Evolutionary conservation across 1,284 basidiomycete species (phyloP).

Genomic region (Boletus holoroseus): DNA sequence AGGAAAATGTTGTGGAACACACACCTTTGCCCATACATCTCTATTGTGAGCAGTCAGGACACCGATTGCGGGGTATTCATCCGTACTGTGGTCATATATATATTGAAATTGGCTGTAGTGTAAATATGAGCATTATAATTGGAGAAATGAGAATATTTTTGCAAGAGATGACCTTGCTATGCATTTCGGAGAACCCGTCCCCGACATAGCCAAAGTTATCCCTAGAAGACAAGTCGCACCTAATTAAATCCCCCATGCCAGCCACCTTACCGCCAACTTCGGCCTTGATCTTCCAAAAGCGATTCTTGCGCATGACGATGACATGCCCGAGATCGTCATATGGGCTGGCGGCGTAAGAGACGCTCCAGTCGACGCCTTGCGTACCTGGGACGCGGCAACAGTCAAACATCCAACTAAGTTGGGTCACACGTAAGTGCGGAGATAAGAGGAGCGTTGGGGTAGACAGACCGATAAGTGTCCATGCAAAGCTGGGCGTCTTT

Average conservation of each 20-base stretch:
- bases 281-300: constrained; percentile 70
- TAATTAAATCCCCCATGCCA: constrained; percentile 65
- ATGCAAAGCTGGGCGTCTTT: constrained; percentile 79
- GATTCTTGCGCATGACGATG: constrained; percentile 71
- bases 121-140: background rate
- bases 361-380: constrained; percentile 69
- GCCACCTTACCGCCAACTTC: constrained; percentile 54
- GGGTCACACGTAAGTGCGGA: background rate
- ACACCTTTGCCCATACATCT: constrained; percentile 78
- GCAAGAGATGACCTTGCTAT: background rate
- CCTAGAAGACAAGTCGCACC: constrained; percentile 35
- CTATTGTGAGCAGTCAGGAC: constrained; percentile 73
- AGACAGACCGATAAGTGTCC: constrained; percentile 74
- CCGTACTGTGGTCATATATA: constrained; percentile 61
- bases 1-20: constrained; percentile 5
- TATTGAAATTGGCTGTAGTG: constrained; percentile 63
- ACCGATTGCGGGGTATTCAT: constrained; percentile 70
- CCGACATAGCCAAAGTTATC: background rate
- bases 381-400: constrained; percentile 77
- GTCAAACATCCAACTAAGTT: constrained; percentile 83
- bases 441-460: background rate
- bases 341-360: constrained; percentile 59
- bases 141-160: background rate
- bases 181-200: background rate
- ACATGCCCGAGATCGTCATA: constrained; percentile 68